Evolutionary conservation across 495 filamentous ascomycete species (phyloP), one percentile per base, ranked within the genome.

Genomic region (Diplogelasinospora grovesii): DNA sequence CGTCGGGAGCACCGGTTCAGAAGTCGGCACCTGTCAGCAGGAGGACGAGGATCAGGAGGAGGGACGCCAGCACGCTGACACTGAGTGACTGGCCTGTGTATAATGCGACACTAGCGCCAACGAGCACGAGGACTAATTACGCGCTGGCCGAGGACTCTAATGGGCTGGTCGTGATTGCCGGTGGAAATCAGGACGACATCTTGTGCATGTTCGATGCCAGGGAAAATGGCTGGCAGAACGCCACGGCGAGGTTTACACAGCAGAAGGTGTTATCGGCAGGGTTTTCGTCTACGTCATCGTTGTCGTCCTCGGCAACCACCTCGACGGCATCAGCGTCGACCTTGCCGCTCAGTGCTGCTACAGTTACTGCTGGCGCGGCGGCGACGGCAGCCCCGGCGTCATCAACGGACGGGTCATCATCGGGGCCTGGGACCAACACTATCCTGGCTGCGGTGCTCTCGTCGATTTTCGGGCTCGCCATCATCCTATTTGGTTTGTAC

Each of bases 401-500:
- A n/a, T n/a, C n/a, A n/a, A n/a, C n/a, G n/a, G n/a, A n/a, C n/a
- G 42, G 47, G 22, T 45, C 36, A 11, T 34, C 39, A 21, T 39
- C 26, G 3, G 24, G 25, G 16, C 32, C 38, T 5, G 42, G 43
- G 30, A 44, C 32, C 22, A 61, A 58, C 13, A 52, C 70, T 13
- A 82, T 94, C 22, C 73, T 98, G 1, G 88, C 84, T 33, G 83
- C 82, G 26, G 82, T 83, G 1, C 72, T 98, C 1, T 88, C 89
- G 3, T 77, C 79, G 11, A 74, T 95, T 16, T 72, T 87, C 39
- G 88, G 83, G 1, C 59, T 83, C 33, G 81, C 77, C 11, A 59
- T 82, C 1, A 57, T 96, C 8, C 61, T 96, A n/a, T 66, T 82
- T 8, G 40, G 80, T 7, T 46, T 85, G 3, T 70, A 95, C 11